Evolutionary conservation across 1,284 basidiomycete genomes (phyloP), one percentile per base, ranked within the genome.

Genomic region (Irpex sp.): DNA sequence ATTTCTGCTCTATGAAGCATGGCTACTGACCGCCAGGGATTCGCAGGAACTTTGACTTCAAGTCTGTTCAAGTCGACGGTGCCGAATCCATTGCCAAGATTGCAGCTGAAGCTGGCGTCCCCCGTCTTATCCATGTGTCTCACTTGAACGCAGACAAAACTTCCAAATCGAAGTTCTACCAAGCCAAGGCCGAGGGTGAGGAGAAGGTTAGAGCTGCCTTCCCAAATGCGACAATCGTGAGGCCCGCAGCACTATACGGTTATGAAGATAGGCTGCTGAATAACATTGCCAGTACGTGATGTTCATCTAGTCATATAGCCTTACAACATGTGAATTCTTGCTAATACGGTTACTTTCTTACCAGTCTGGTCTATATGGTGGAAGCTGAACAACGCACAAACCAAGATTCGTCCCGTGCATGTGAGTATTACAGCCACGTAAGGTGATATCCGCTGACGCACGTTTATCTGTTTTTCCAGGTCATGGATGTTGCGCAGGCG

Each of bases 211-310:
- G 88, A 73, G 85, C 86, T 61, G 92, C 84, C 5, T 98, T 97
- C 82, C 90, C 92, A 4, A 83, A 83, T 53, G 95, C 95, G 35
- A 98, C 94, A 37, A 94, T 99, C 70, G 86, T 98, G 63, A 83
- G 95, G 63, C 97, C 97, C 50, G 87, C 85, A 5, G 76, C 83
- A 43, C 87, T 98, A 87, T 99, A 83, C 77, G 97, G 97, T 13
- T 89, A 92, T 72, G 97, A 99, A 79, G 97, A 99, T 80, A 94
- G 92, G 75, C 79, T 99, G 61, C 77, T 99, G 72, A 97, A 94
- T 77, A 95, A 93, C 75, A 93, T 98, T 77, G 92, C 94, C 57
- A 80, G 94, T 94, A 75, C 77, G 90, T 84, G 49, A 57, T 47
- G 37, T 36, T 62, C 62, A 54, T 43, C 39, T 43, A 9, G 39